A percentile compares a stretch with the other conserved stretches of the same genome.
Evolutionary conservation across 1,284 basidiomycete genomes (phyloP).

Genomic region (Wolfiporia cocos): DNA sequence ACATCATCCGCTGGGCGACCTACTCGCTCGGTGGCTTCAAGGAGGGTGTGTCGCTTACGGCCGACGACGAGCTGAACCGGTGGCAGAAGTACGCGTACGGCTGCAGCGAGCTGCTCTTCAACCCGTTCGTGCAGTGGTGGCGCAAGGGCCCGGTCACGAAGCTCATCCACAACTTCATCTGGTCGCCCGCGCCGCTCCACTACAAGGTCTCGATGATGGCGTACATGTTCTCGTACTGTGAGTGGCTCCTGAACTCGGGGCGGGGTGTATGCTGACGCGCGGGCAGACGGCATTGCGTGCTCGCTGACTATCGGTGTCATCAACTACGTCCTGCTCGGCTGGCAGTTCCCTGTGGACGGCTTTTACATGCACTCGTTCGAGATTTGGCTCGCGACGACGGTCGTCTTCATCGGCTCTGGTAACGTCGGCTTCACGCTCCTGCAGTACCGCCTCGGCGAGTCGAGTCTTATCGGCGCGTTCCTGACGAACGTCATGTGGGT

Average conservation of each 20-base stretch:
- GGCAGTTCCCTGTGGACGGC: constrained; percentile 39
- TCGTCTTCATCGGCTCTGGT: constrained; percentile 44
- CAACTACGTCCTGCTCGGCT: constrained; percentile 41
- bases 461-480: constrained; percentile 26
- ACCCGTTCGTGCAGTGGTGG: constrained; percentile 43
- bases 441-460: constrained; percentile 43
- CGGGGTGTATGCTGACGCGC: constrained; percentile 1
- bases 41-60: constrained; percentile 52
- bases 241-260: constrained; percentile 9
- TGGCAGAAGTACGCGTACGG: constrained; percentile 57
- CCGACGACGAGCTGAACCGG: constrained; percentile 46
- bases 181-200: constrained; percentile 34
- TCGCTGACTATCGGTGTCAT: constrained; percentile 32
- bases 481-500: constrained; percentile 42
- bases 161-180: constrained; percentile 41
- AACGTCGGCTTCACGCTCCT: constrained; percentile 42
- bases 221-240: constrained; percentile 41
- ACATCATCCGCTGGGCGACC: constrained; percentile 50
- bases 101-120: constrained; percentile 35
- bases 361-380: constrained; percentile 39
- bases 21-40: constrained; percentile 50
- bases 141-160: constrained; percentile 40
- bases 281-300: constrained; percentile 33
- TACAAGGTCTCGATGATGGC: constrained; percentile 40
- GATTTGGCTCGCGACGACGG: constrained; percentile 42